Conservation (phyloP, 768 basidiomycete genomes). For the Pleurotus tuber-regium region DNA sequence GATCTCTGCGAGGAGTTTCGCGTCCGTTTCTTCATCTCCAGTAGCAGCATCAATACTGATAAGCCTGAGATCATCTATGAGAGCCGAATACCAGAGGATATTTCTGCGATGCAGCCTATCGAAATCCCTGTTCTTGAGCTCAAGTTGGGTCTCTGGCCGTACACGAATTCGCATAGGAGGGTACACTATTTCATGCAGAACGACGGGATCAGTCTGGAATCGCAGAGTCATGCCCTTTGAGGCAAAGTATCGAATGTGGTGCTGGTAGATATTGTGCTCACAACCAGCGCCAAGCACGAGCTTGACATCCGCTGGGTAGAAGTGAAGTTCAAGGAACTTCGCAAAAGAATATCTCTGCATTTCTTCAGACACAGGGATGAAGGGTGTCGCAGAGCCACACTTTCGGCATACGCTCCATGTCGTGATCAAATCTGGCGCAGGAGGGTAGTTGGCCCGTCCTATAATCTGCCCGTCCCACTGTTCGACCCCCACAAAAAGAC, state of each 20-base stretch:
- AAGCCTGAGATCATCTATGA: constrained; percentile 73
- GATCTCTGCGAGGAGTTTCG: constrained; percentile 57
- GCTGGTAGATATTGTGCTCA: constrained; percentile 90
- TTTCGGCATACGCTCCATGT: constrained; percentile 89
- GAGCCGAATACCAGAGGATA: constrained; percentile 67
- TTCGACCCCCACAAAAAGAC: constrained; percentile 82
- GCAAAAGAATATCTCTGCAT: constrained; percentile 94
- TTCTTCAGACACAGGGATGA: constrained; percentile 87
- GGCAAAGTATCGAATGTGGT: constrained; percentile 91
- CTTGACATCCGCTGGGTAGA: constrained; percentile 87
- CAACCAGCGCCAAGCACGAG: constrained; percentile 88
- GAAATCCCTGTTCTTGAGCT: constrained; percentile 92
- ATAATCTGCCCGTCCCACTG: constrained; percentile 82
- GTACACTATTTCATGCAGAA: constrained; percentile 82
- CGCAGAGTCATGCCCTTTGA: constrained; percentile 81
- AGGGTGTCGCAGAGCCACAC: constrained; percentile 77
- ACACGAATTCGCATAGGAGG: constrained; percentile 87
- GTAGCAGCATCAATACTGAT: constrained; percentile 79
- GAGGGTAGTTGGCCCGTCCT: constrained; percentile 47
- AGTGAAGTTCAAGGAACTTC: constrained; percentile 94
- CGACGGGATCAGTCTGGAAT: constrained; percentile 82
- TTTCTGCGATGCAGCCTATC: constrained; percentile 72
- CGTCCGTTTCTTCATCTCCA: constrained; percentile 72
- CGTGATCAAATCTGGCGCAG: constrained; percentile 74
- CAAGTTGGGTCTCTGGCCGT: constrained; percentile 81